Evolutionary conservation across 202 grass and related monocot species (phyloP).

Genomic region (Setaria viridis): DNA sequence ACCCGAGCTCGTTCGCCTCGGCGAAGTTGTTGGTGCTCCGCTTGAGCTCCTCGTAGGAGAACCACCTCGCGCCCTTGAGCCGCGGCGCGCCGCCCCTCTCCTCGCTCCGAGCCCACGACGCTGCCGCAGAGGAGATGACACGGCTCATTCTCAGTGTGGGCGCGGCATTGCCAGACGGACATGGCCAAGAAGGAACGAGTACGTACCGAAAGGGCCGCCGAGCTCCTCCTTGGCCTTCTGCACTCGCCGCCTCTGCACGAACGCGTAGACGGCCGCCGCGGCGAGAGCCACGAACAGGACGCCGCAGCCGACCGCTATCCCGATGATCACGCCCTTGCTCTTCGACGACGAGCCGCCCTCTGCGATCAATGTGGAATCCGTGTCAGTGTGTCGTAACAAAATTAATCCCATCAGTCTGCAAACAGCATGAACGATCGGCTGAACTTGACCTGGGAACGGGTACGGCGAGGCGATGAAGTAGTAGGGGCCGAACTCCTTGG

Average conservation of each 20-base stretch:
- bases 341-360: constrained; percentile 51
- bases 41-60: constrained; percentile 87
- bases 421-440: background rate
- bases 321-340: constrained; percentile 70
- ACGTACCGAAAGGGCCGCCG: constrained; percentile 86
- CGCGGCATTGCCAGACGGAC: constrained; percentile 6
- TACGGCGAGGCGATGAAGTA: constrained; percentile 79
- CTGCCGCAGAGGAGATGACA: constrained; percentile 39
- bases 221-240: constrained; percentile 79
- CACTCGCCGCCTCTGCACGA: constrained; percentile 65
- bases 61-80: constrained; percentile 94
- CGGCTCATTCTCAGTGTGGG: background rate
- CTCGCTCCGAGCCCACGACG: constrained; percentile 71
- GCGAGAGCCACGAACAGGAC: constrained; percentile 73
- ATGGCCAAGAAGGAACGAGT: background rate
- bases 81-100: constrained; percentile 74
- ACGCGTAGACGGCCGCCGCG: constrained; percentile 62
- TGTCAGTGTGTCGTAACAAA: constrained; percentile 10
- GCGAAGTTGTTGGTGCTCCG: constrained; percentile 83
- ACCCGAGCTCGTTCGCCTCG: constrained; percentile 79
- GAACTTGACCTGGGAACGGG: constrained; percentile 74
- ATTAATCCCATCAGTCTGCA: background rate
- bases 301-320: constrained; percentile 75
- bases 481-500: constrained; percentile 78
- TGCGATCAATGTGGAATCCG: constrained; percentile 7